Evolutionary conservation across 805 yeast genomes (phyloP).

Genomic region (Saturnispora zaruensis): DNA sequence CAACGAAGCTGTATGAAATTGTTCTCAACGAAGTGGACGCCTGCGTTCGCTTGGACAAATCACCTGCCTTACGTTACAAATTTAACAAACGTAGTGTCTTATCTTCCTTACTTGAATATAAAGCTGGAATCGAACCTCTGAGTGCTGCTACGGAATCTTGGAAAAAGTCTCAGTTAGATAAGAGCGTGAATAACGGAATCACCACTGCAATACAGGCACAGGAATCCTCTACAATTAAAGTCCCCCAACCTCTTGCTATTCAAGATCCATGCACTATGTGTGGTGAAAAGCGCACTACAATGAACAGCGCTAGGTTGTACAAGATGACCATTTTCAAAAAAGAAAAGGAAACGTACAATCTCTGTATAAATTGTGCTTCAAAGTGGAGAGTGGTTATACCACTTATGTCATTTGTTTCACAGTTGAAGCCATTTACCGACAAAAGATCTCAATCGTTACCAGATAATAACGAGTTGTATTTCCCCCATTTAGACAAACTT

Average conservation of each 20-base stretch:
- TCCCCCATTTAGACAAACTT: conserved; percentile 2
- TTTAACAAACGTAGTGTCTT: conserved; percentile 51
- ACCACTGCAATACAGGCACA: background rate
- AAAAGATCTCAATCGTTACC: background rate
- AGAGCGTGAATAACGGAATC: conserved; percentile 3
- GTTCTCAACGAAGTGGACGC: conserved; percentile 76
- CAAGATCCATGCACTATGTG: conserved; percentile 74
- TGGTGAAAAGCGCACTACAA: conserved; percentile 66
- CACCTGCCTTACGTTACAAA: conserved; percentile 50
- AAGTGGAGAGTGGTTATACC: conserved; percentile 79
- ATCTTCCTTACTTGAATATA: conserved; percentile 65
- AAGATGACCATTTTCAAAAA: conserved; percentile 35
- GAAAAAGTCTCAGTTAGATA: conserved; percentile 28
- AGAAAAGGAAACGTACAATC: conserved; percentile 42
- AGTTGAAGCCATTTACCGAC: conserved; percentile 6
- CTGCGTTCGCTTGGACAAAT: conserved; percentile 50
- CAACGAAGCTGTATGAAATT: conserved; percentile 52
- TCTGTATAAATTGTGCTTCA: conserved; percentile 75
- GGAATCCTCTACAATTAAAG: background rate
- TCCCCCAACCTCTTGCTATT: conserved; percentile 57
- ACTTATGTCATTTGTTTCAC: conserved; percentile 54
- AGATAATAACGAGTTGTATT: conserved; percentile 2
- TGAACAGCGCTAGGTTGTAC: conserved; percentile 70
- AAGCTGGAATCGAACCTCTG: conserved; percentile 78
- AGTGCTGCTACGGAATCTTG: conserved; percentile 74